Evolutionary conservation across 2,329 filamentous ascomycete genomes (phyloP).

Genomic region (Diaporthe vexans): DNA sequence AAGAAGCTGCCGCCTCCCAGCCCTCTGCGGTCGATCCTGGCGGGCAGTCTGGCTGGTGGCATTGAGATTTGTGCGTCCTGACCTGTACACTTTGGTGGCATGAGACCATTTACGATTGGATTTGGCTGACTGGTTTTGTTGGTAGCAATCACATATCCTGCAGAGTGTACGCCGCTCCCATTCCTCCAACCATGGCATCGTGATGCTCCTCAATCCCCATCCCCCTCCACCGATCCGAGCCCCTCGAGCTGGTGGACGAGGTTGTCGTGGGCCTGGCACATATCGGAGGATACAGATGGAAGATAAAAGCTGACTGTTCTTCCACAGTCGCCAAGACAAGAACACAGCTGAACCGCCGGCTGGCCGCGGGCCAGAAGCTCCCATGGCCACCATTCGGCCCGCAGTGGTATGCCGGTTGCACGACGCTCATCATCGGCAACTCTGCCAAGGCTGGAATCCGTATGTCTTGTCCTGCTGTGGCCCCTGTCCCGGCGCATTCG

Average conservation of each 20-base stretch:
- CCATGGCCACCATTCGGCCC: constrained; percentile 94
- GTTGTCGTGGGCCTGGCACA: background rate
- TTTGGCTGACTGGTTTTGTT: constrained; percentile 40
- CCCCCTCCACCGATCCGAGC: background rate
- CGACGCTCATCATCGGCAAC: constrained; percentile 96
- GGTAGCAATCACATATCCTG: constrained; percentile 88
- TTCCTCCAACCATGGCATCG: constrained; percentile 36
- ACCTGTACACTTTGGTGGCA: background rate
- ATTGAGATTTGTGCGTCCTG: constrained; percentile 83
- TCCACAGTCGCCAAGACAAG: constrained; percentile 89
- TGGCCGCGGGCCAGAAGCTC: constrained; percentile 86
- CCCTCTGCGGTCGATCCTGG: constrained; percentile 88
- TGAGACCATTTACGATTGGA: background rate
- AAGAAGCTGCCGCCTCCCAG: constrained; percentile 69
- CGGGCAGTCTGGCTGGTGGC: constrained; percentile 92
- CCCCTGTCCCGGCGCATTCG: background rate
- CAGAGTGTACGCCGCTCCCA: constrained; percentile 78
- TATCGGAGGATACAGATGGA: too few species aligned
- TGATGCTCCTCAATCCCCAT: background rate
- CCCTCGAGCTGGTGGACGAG: background rate
- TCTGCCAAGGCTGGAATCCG: constrained; percentile 95
- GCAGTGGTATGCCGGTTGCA: constrained; percentile 99
- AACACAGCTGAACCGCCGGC: constrained; percentile 89
- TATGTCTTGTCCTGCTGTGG: constrained; percentile 59
- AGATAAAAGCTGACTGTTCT: background rate